Percentiles rank a stretch among this genome's conserved stretches.
These are phyloP conservation scores for Talaromyces sp. DNA, from an alignment of 2,329 filamentous ascomycete species.

Conservation along the genomic window DNA sequence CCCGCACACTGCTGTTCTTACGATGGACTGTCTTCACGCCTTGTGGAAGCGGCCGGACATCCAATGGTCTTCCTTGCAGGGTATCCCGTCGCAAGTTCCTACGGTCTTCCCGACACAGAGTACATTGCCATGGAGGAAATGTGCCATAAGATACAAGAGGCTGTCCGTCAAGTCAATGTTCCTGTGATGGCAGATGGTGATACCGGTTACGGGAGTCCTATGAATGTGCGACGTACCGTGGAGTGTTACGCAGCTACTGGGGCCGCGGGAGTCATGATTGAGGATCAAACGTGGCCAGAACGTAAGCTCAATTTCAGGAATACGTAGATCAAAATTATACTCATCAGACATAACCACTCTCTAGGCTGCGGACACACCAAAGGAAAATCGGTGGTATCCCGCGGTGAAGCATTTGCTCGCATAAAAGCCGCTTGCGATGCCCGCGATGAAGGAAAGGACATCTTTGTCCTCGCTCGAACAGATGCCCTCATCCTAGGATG, in stretches of 20 bases:
- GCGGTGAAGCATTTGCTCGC: conserved; percentile 24
- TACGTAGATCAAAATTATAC: background rate
- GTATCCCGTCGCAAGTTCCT: conserved; percentile 41
- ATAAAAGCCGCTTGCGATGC: conserved; percentile 30
- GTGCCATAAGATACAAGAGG: conserved; percentile 47
- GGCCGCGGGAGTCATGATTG: conserved; percentile 51
- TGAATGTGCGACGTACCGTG: conserved; percentile 17
- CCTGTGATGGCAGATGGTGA: conserved; percentile 56
- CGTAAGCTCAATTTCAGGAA: conserved; percentile 30
- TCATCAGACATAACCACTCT: background rate
- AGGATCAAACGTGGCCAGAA: conserved; percentile 49
- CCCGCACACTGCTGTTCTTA: conserved; percentile 44
- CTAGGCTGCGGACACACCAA: conserved; percentile 41
- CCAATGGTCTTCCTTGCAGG: conserved; percentile 46
- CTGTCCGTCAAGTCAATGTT: conserved; percentile 34
- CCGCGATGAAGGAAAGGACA: conserved; percentile 27
- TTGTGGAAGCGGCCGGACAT: conserved; percentile 47
- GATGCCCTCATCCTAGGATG: conserved; percentile 29
- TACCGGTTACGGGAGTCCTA: conserved; percentile 47
- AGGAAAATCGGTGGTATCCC: conserved; percentile 32
- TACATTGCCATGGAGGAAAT: conserved; percentile 50
- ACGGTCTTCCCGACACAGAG: conserved; percentile 47
- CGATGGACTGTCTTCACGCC: conserved; percentile 43
- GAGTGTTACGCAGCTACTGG: conserved; percentile 45
- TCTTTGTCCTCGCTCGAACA: conserved; percentile 34